phyloP scores from a whole-genome alignment of 176 grass and related monocot species.

The Bothriochloa decipiens region DNA sequence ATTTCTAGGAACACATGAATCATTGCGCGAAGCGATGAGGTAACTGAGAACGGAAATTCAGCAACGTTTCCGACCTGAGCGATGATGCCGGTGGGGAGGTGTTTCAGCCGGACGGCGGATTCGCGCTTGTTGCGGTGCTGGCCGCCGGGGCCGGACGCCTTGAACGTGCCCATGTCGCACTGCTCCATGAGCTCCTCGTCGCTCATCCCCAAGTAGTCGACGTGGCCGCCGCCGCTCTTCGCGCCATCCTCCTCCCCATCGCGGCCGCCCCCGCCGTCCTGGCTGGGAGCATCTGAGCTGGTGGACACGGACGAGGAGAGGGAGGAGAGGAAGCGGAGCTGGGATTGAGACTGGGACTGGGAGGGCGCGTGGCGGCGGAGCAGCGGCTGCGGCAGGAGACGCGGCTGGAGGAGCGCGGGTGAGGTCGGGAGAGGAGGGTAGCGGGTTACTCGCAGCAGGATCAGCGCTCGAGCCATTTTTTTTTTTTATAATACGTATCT shows the following conservation, averaged over 20 bases:
- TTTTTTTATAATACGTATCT: too few relatives aligned
- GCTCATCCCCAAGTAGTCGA: conserved; percentile 61
- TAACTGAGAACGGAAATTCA: background rate
- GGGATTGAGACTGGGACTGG: background rate
- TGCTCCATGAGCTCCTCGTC: conserved; percentile 85
- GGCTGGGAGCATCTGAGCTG: conserved; percentile 34
- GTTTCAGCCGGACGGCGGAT: conserved; percentile 75
- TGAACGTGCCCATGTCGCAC: conserved; percentile 90
- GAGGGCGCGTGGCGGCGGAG: conserved; percentile 23
- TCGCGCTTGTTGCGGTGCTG: conserved; percentile 99
- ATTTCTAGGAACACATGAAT: background rate
- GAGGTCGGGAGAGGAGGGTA: conserved; percentile 34
- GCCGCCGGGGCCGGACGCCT: conserved; percentile 83
- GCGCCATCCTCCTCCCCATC: conserved; percentile 3
- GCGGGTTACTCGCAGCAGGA: conserved; percentile 57
- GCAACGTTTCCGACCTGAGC: conserved; percentile 61
- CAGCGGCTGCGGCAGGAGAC: background rate
- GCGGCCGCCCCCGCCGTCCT: background rate
- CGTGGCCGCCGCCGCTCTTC: background rate
- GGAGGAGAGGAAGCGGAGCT: conserved; percentile 35
- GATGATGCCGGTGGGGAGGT: conserved; percentile 82
- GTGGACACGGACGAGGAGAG: conserved; percentile 42
- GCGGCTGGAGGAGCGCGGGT: background rate
- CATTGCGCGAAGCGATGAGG: background rate
- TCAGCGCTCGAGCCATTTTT: conserved; percentile 47